These are phyloP conservation scores for Hanseniaspora lindneri DNA, from an alignment of 805 yeast genomes.

Conservation along the genomic window DNA sequence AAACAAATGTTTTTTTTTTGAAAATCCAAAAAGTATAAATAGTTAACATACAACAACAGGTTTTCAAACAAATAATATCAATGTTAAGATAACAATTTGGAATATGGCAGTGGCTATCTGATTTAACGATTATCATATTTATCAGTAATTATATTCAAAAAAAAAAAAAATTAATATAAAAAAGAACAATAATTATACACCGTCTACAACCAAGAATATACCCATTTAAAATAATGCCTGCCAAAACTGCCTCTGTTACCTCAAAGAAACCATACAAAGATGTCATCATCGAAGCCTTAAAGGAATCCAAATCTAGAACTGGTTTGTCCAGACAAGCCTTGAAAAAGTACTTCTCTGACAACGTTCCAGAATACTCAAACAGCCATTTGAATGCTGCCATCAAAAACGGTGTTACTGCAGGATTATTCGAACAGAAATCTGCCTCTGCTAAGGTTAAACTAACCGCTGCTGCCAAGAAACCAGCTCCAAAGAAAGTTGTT, in stretches of 20 bases:
- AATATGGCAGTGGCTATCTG: too few relatives aligned
- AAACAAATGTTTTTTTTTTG: background rate
- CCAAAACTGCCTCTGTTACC: slow-evolving; percentile 10
- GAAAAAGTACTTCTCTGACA: slow-evolving; percentile 59
- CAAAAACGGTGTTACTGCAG: slow-evolving; percentile 69
- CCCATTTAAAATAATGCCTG: slow-evolving; percentile 15
- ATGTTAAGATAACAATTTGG: too few relatives aligned
- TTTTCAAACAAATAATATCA: too few relatives aligned
- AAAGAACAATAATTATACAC: too few relatives aligned
- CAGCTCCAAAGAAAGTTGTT: slow-evolving; percentile 14
- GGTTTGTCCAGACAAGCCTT: slow-evolving; percentile 80
- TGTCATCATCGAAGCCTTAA: slow-evolving; percentile 45
- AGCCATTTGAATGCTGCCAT: slow-evolving; percentile 40
- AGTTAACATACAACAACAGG: slow-evolving; percentile 16
- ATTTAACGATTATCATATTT: too few relatives aligned
- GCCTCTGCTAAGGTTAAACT: slow-evolving; percentile 75
- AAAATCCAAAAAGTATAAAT: slow-evolving; percentile 13
- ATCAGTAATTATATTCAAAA: too few relatives aligned
- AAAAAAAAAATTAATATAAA: too few relatives aligned
- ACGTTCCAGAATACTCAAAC: slow-evolving; percentile 33
- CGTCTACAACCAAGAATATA: background rate
- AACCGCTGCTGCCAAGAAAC: slow-evolving; percentile 29
- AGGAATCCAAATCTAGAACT: slow-evolving; percentile 62
- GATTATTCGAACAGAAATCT: slow-evolving; percentile 70
- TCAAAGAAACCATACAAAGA: slow-evolving; percentile 19